Evolutionary conservation across 805 yeast genomes (phyloP), one percentile per base, ranked within the genome.

Genomic region (Saccharomycopsis sp.): DNA sequence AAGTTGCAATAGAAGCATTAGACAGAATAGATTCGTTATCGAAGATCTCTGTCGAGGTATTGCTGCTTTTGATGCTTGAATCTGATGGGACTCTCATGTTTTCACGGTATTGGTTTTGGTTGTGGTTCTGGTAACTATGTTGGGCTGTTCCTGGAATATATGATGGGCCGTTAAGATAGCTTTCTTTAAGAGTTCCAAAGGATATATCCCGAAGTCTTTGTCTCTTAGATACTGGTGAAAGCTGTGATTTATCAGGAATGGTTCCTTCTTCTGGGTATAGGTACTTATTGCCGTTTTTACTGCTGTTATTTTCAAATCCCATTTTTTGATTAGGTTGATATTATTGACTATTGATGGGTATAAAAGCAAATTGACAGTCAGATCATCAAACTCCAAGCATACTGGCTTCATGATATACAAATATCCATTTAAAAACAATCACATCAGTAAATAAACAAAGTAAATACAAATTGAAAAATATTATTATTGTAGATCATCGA

Each of bases 391-490:
- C 12, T 29, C 38, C 12, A 29, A 29, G 38, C 5, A 29, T 29
- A 12, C 38, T 29, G 12, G 5, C 38, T 5, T 12, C 38, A 29
- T 29, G 38, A 29, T 29, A 29, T n/a, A n/a, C n/a, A 29, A 7
- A 29, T 29, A 29, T 29, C 38, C 9, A 29, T 29, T 29, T 12
- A 29, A 29, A 29, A 29, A 12, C 38, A 29, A 29, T 29, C 38
- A 29, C 38, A 29, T 29, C 5, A 29, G 12, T 12, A 29, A 29
- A 29, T 29, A 29, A 29, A 29, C 12, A 29, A 29, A 29, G 38
- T 29, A 29, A 29, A 29, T 29, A 85, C 70, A 85, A 73, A 70
- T 86, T 86, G 56, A 78, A 70, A 47, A 66, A 65, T 0, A 84
- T 76, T 42, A 86, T 29, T 29, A 29, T 44, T 44, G 49, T 17